These are phyloP conservation scores for Pseudoperonospora humuli DNA, from an alignment of 352 stramenopile species.

Conservation along the genomic window DNA sequence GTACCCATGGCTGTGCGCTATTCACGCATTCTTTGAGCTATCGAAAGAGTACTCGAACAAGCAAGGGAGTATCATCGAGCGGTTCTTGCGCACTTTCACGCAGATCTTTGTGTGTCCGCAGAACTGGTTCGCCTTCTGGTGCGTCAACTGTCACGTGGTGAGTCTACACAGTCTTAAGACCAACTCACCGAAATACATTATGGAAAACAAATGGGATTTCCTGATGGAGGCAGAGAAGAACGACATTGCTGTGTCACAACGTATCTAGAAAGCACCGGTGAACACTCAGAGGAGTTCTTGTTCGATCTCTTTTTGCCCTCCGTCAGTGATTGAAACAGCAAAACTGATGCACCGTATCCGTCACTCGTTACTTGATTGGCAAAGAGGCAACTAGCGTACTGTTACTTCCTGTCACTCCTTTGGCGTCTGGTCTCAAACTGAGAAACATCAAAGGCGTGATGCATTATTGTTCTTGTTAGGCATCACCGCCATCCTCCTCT, in stretches of 20 bases:
- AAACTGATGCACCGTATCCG: no score
- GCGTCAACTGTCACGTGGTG: slow-evolving; percentile 93
- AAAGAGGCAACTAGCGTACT: no score
- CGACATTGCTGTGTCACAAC: slow-evolving; percentile 90
- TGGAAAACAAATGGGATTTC: slow-evolving; percentile 99
- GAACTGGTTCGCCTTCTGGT: slow-evolving; percentile 98
- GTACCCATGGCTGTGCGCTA: slow-evolving; percentile 81
- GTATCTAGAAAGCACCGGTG: no score
- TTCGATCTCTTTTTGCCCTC: no score
- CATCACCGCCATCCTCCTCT: no score
- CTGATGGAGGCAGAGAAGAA: slow-evolving; percentile 87
- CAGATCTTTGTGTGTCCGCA: slow-evolving; percentile 82
- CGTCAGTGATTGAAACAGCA: no score
- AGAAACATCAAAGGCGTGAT: no score
- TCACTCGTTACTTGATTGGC: no score
- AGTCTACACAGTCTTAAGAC: slow-evolving; percentile 92
- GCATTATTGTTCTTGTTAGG: no score
- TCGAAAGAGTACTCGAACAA: slow-evolving; percentile 51
- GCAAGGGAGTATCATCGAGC: slow-evolving; percentile 70
- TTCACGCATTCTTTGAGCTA: slow-evolving; percentile 77
- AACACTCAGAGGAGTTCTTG: no score
- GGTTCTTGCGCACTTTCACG: slow-evolving; percentile 85
- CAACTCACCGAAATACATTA: slow-evolving; percentile 87
- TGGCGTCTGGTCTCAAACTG: no score
- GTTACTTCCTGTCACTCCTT: no score